Evolutionary conservation across 441 rosid genomes (phyloP), one percentile per base, ranked within the genome.

Genomic region (Daphne laureola): DNA sequence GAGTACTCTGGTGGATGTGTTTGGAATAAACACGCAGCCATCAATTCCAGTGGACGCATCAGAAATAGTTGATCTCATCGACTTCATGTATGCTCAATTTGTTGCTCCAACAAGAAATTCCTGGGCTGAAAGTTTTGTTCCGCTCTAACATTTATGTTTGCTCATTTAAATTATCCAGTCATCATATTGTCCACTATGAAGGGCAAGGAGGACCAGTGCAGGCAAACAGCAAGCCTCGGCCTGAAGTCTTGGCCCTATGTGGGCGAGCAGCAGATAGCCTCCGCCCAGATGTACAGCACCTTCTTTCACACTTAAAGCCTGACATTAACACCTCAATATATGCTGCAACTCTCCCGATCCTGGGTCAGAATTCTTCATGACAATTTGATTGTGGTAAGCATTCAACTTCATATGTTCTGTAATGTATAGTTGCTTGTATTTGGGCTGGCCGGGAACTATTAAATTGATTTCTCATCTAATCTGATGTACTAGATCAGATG

Each of bases 191-290:
- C 76, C 97, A 93, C 68, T 93, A 80, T 18, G 96, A 90, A 74
- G 99, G 93, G 43, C 93, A 90, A 58, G 96, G 91, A 51, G 96
- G 95, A 41, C 95, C 96, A 12, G 96, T 93, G 11, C 97, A 93
- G 73, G 58, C 77, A 17, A 83, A 66, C 76, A 86, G 96, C 90
- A 90, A 80, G 67, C 93, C 93, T n/a, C 71, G 94, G 63, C 73
- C 81, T 3, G 95, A 90, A 57, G 79, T 90, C 17, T 77, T 93
- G 67, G 80, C 59, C 17, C 77, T 87, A 41, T 76, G 72, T 27
- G 86, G 93, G 49, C 75, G 75, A 64, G 87, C 73, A 46, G 81
- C 78, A 4, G 99, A 93, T 64, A 81, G 54, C 70, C 75, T 90
- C 14, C 82, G 87, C 49, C 86, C 90, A n/a, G 97, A 90, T 54